Conservation (phyloP, 2,329 filamentous ascomycete genomes). For the Venturia carpophila region DNA sequence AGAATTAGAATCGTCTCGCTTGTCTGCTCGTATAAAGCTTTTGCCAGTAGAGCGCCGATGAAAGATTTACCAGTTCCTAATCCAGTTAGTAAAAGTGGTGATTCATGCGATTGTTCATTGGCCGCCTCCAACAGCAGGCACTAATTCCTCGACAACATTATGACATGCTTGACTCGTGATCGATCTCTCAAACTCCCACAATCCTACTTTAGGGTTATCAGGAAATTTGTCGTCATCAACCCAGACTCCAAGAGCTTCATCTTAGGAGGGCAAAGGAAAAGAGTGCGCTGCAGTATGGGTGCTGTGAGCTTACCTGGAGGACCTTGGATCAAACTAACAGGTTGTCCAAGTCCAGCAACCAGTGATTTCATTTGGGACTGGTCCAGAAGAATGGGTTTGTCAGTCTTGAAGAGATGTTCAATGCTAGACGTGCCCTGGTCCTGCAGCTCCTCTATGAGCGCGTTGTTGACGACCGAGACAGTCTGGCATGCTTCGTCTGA, state of each 20-base stretch:
- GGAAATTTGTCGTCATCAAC: no score
- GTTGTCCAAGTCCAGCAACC: constrained; percentile 43
- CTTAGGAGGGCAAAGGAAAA: no score
- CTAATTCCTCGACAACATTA: no score
- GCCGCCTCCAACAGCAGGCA: no score
- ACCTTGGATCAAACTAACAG: constrained; percentile 59
- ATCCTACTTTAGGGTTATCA: no score
- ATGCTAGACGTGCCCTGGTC: constrained; percentile 24
- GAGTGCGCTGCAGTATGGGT: no score
- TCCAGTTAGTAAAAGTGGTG: not conserved
- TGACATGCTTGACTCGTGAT: no score
- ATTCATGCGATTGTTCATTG: no score
- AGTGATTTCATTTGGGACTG: constrained; percentile 51
- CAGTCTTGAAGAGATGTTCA: constrained; percentile 26
- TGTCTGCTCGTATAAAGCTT: constrained; percentile 46
- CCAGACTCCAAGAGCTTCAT: no score
- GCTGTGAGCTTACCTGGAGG: constrained; percentile 52
- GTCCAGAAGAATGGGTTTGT: constrained; percentile 37
- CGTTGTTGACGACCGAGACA: not conserved
- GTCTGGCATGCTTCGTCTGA: constrained; percentile 2
- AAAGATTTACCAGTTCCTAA: constrained; percentile 69
- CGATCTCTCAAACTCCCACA: no score
- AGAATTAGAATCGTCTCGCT: constrained; percentile 52
- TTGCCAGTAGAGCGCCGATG: constrained; percentile 56
- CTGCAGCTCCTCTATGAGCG: not conserved